Percentiles rank a stretch among this genome's conserved stretches.
phyloP scores from a whole-genome alignment of 1,284 basidiomycete species.

The Rhodotorula sp. region DNA sequence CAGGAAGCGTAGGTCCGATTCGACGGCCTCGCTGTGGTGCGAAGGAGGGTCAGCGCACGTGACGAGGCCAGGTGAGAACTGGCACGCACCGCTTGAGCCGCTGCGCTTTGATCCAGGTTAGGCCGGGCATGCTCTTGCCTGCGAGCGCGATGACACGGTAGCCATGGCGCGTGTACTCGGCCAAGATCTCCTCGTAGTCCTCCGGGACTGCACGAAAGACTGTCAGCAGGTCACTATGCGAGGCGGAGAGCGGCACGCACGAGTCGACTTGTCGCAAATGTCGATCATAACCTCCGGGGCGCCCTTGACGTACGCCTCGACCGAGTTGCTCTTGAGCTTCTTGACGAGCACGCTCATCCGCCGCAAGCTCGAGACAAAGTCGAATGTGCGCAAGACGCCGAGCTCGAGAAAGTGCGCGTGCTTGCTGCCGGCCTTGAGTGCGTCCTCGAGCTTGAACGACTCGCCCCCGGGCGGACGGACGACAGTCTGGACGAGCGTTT shows the following conservation, averaged over 20 bases:
- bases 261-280: conserved; percentile 84
- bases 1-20: conserved; percentile 84
- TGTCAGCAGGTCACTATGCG: background rate
- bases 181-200: conserved; percentile 94
- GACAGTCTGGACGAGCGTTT: conserved; percentile 92
- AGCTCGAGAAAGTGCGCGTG: conserved; percentile 94
- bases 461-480: conserved; percentile 91
- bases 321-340: conserved; percentile 84
- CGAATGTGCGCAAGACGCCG: conserved; percentile 93
- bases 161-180: conserved; percentile 95
- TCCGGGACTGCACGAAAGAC: conserved; percentile 67
- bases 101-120: conserved; percentile 98
- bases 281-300: conserved; percentile 97
- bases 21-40: conserved; percentile 77
- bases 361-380: conserved; percentile 89
- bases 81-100: conserved; percentile 77
- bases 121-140: conserved; percentile 87
- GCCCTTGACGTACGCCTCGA: conserved; percentile 98
- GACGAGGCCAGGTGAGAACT: too few relatives aligned
- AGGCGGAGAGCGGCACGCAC: conserved; percentile 57
- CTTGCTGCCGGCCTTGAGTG: conserved; percentile 74
- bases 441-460: conserved; percentile 86
- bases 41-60: background rate
- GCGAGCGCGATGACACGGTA: conserved; percentile 98
- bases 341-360: conserved; percentile 99